Percentiles rank a stretch among this genome's conserved stretches.
phyloP scores from a whole-genome alignment of 768 basidiomycete genomes.

The Termitomyces sp. region DNA sequence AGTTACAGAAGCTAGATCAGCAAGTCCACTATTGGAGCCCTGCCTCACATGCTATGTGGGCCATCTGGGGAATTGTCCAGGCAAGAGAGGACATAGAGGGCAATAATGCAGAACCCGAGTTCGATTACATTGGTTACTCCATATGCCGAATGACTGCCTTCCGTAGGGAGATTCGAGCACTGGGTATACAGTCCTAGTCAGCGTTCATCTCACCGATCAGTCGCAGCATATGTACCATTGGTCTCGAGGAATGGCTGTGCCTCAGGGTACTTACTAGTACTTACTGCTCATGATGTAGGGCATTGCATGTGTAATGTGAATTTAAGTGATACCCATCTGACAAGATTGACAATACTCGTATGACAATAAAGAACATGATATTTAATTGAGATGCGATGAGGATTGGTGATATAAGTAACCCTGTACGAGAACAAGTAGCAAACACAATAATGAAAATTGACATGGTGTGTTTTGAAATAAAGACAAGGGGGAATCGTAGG shows the following conservation, averaged over 20 bases:
- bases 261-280: background rate
- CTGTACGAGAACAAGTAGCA: constrained; percentile 33
- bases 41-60: constrained; percentile 89
- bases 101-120: constrained; percentile 64
- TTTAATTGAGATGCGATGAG: constrained; percentile 39
- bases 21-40: constrained; percentile 90
- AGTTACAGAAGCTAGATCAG: constrained; percentile 61
- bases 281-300: background rate
- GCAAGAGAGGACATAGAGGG: constrained; percentile 72
- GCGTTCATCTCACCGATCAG: background rate
- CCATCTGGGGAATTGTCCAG: constrained; percentile 92
- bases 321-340: constrained; percentile 1
- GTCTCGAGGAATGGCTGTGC: background rate
- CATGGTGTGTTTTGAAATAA: constrained; percentile 19
- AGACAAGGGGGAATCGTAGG: constrained; percentile 18
- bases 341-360: constrained; percentile 1
- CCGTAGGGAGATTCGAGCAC: constrained; percentile 48
- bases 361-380: constrained; percentile 47
- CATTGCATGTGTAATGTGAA: background rate
- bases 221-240: background rate
- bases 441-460: constrained; percentile 28
- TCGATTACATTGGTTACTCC: constrained; percentile 89
- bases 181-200: constrained; percentile 34
- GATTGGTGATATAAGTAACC: constrained; percentile 41
- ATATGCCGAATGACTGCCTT: constrained; percentile 64